Base-by-base conservation (phyloP, 139 green algal genomes). In the Chlamydomonas sp. region DNA sequence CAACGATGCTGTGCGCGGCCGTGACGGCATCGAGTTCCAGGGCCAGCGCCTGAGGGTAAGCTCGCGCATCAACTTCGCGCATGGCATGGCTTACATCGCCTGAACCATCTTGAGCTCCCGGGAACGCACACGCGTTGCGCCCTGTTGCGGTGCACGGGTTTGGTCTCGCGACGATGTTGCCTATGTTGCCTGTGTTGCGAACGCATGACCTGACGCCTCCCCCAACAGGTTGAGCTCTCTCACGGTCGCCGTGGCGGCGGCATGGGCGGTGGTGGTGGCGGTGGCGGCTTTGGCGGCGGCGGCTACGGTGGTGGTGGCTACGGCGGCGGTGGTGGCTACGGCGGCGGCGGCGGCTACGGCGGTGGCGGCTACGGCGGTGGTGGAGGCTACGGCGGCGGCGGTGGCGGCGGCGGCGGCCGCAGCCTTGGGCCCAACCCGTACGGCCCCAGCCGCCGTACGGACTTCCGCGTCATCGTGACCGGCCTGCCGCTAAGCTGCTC, bases 11-110 rank as follows among this genome's bases (percentile, higher is more conserved):
- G 95, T 97, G n/a, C 88, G 93, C 2, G 96, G 93, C 4, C 92
- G 97, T 2, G 96, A 99, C 86, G 95, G 96, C 49, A 97, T 98
- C 89, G 94, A 99, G 66, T 99, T 99, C 88, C 94, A 95, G 73
- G 96, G 96, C 83, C 87, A 91, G 79, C 88, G 91, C 9, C 85
- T 99, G 66, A 77, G 97, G 59, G 91, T 90, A 77, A 67, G 90
- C 68, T 8, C 17, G 1, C 0, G 20, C 18, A 9, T 61, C 12
- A 20, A 4, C 7, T 18, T 3, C 57, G 17, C 18, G 3, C 18
- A 4, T n/a, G 5, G 18, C 57, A 17, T 73, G 12, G n/a, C n/a
- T n/a, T n/a, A n/a, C n/a, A n/a, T n/a, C n/a, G n/a, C n/a, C n/a
- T n/a, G n/a, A n/a, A n/a, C n/a, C n/a, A n/a, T n/a, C n/a, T n/a